Evolutionary conservation across 768 basidiomycete genomes (phyloP), one percentile per base, ranked within the genome.

Genomic region (Amylocystis lapponica): DNA sequence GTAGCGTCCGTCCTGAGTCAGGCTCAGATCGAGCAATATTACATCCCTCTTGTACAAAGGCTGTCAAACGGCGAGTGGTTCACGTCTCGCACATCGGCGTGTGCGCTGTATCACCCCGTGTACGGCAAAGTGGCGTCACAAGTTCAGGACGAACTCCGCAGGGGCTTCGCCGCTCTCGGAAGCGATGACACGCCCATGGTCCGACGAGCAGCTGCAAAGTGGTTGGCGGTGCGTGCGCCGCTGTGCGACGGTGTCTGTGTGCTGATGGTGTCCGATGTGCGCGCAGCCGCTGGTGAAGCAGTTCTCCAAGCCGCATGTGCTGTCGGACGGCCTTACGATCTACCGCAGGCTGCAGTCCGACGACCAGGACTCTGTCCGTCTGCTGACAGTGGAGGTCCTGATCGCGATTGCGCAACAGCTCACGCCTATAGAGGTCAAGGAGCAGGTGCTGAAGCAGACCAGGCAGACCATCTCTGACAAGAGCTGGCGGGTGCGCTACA

Each of bases 111-210:
- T 65, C 78, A 92, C 13, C 83, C 92, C 11, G 88, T 91, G 26
- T 99, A 98, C 62, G 69, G 80, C 23, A 85, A 84, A 59, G 86
- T 85, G 17, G 77, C 85, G 2, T 66, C 81, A 12, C 55, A 70
- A 30, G 68, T 83, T 46, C 88, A 93, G 64, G 90, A 92, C 43
- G 95, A 98, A 30, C 67, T 98, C 54, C 78, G 94, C 49, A 87
- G 86, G 63, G 78, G 83, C 40, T 99, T 89, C 55, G 72, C 81
- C 8, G 74, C 78, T 25, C 76, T 99, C 23, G 87, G 86, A 8
- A 75, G 80, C 16, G 96, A 99, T 60, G 96, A 99, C 59, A 99
- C 96, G 11, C 96, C 96, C 20, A 99, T 99, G 96, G 95, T 97
- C 46, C 75, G 94, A 56, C 76, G 96, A 49, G 94, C 95, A 21